Evolutionary conservation across 2,329 filamentous ascomycete species (phyloP), one percentile per base, ranked within the genome.

Genomic region (Rhinocladiella mackenziei): DNA sequence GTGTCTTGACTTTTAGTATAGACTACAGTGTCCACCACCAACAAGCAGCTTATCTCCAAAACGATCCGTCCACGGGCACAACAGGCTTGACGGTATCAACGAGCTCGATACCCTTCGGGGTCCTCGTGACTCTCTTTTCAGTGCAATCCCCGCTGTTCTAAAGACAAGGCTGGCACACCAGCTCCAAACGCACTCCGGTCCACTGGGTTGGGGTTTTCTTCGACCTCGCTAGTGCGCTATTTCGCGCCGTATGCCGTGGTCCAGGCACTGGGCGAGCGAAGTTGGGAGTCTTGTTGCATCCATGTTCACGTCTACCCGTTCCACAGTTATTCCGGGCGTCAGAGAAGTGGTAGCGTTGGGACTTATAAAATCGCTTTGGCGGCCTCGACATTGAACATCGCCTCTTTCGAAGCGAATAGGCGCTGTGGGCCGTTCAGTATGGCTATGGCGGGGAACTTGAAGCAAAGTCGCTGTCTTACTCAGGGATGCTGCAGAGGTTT

Each of bases 401-500:
- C 43, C 2, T 50, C 47, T 6, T 50, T 50, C 26, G 38, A 50
- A 7, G 43, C 47, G 11, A 47, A 47, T 31, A 45, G 39, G 11
- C 20, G 47, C 11, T 46, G 43, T 17, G 47, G 47, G 0, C 22
- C 47, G 11, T 18, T 50, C 28, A 40, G 29, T 29, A 50, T 50
- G 43, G 43, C 35, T 7, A 36, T 50, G 19, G 47, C 39, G 3
- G 38, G 35, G 10, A 50, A 50, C 22, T 11, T 50, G 20, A 50
- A 50, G 31, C 47, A 50, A 13, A 40, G 43, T n/a, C n/a, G n/a
- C n/a, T n/a, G n/a, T n/a, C n/a, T n/a, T n/a, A n/a, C n/a, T n/a
- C n/a, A n/a, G n/a, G n/a, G n/a, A n/a, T n/a, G n/a, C n/a, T n/a
- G n/a, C 10, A n/a, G 36, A 20, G 39, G 42, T 29, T 23, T 50